Evolutionary conservation across 1,284 basidiomycete genomes (phyloP), one percentile per base, ranked within the genome.

Genomic region (Wolfiporia cocos): DNA sequence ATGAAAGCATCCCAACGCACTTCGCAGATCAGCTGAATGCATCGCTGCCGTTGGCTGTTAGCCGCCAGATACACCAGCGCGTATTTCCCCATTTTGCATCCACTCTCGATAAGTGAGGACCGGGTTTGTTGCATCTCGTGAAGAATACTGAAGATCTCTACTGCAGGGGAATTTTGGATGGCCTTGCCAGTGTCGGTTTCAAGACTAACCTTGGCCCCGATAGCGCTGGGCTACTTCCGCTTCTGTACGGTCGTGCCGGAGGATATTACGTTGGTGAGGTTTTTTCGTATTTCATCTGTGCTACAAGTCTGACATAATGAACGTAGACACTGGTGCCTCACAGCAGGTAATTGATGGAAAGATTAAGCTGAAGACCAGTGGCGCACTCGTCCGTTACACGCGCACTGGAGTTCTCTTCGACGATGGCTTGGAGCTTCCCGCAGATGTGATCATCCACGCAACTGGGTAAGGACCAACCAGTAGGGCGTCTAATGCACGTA

Each of bases 111-210:
- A 20, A 37, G 9, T 28, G 22, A 10, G 10, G 36, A 37, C 21
- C 11, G 17, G 32, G 21, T 28, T 5, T n/a, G 23, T 37, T 24
- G 26, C 14, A 28, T 28, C 14, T 14, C 15, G 14, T 20, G 28
- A n/a, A n/a, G 12, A n/a, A 18, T 5, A n/a, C n/a, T 24, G n/a
- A 15, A 5, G n/a, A 19, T 7, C 5, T 37, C 24, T 37, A 10
- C 22, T 26, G n/a, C 24, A 61, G 61, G 44, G 66, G 64, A 4
- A 46, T 65, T 12, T 48, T 71, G 3, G 62, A 70, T 0, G 69
- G 69, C 3, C 61, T 76, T 4, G 54, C 62, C 18, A 63, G 59
- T 43, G 69, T 57, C 12, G 72, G 73, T 0, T 76, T 76, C 62
- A 65, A 65, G 47, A 56, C 63, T 0, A 68, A 67, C 48, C 48